phyloP scores from a whole-genome alignment of 768 basidiomycete species.

The Boletus bicolor region DNA sequence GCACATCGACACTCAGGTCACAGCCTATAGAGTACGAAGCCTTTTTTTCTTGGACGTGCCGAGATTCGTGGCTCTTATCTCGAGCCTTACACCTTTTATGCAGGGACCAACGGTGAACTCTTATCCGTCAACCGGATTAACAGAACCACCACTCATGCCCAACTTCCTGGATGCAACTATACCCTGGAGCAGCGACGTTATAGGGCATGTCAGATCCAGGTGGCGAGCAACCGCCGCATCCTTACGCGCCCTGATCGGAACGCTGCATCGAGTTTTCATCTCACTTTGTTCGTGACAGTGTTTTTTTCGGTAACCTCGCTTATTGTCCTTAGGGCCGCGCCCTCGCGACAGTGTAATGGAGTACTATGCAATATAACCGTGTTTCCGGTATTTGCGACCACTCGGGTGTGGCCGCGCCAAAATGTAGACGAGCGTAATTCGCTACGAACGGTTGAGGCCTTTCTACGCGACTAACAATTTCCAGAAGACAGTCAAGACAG shows the following conservation, averaged over 20 bases:
- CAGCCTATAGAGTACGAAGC: slow-evolving; percentile 1
- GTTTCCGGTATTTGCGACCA: not conserved
- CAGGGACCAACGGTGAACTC: slow-evolving; percentile 9
- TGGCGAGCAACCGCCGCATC: not conserved
- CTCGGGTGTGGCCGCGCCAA: not conserved
- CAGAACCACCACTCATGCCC: not conserved
- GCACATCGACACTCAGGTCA: not conserved
- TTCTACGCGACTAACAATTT: no score
- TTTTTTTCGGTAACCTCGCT: no score
- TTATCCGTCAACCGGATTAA: slow-evolving; percentile 1
- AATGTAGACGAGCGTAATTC: no score
- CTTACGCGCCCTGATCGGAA: not conserved
- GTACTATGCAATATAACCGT: not conserved
- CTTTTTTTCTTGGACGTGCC: slow-evolving; percentile 12
- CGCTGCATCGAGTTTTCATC: not conserved
- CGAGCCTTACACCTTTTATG: slow-evolving; percentile 8
- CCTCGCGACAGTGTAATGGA: not conserved
- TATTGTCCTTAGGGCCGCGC: no score
- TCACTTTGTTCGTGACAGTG: not conserved
- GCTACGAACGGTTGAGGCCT: no score
- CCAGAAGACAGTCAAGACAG: no score
- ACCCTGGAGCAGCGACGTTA: not conserved
- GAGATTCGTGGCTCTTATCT: slow-evolving; percentile 2
- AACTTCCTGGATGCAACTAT: slow-evolving; percentile 4
- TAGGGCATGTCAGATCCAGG: not conserved